Percentiles rank a stretch among this genome's conserved stretches.
phyloP scores from a whole-genome alignment of 225 moss, liverwort and hornwort genomes.

The Ulota crispa region DNA sequence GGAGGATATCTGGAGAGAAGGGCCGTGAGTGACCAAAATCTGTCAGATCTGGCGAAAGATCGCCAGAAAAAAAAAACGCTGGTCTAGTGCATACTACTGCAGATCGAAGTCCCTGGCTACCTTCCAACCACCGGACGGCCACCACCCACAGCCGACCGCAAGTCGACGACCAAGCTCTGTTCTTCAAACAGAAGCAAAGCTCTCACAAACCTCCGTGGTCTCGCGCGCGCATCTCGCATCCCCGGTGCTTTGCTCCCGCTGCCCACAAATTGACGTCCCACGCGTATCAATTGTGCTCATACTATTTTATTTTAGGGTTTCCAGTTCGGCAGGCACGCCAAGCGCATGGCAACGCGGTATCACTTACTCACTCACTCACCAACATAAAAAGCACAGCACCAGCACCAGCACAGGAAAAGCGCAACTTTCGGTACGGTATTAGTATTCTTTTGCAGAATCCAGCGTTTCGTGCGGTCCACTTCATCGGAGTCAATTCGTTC shows the following conservation, averaged over 20 bases:
- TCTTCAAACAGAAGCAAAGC: background rate
- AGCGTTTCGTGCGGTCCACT: constrained; percentile 24
- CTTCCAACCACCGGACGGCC: background rate
- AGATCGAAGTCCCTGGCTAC: no score
- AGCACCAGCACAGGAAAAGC: background rate
- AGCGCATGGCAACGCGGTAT: background rate
- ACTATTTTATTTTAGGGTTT: background rate
- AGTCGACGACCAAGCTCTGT: background rate
- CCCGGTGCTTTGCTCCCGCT: background rate
- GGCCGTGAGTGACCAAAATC: no score
- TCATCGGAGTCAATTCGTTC: background rate
- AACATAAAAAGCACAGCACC: background rate
- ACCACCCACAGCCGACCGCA: background rate
- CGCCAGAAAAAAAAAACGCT: no score
- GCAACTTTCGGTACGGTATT: background rate
- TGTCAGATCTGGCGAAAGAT: no score
- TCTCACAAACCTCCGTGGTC: background rate
- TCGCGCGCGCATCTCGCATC: background rate
- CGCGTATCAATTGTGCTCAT: background rate
- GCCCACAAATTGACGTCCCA: background rate
- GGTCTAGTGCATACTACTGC: no score
- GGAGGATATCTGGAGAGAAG: no score
- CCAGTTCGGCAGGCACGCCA: background rate
- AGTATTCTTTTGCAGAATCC: background rate
- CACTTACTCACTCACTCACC: background rate